Percentiles rank a stretch among this genome's conserved stretches.
These are phyloP conservation scores for Ballota nigra DNA, from an alignment of 257 asterid species.

Conservation along the genomic window DNA sequence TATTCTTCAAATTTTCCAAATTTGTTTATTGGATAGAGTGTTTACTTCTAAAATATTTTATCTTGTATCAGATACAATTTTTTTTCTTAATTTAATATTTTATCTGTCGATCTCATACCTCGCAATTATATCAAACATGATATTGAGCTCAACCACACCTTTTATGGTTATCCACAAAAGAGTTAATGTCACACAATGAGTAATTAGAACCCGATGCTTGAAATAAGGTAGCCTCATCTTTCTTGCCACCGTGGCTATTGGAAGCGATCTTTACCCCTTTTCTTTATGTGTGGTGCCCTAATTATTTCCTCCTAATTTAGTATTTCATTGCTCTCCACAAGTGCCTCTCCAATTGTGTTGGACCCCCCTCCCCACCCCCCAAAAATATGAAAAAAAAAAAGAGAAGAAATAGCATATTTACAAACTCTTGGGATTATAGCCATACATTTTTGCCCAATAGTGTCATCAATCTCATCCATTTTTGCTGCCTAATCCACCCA, in stretches of 20 bases:
- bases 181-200: not conserved
- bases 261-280: not conserved
- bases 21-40: too few relatives aligned
- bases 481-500: not conserved
- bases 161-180: not conserved
- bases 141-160: not conserved
- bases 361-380: too few relatives aligned
- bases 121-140: too few relatives aligned
- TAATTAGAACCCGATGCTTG: not conserved
- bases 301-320: not conserved
- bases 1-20: too few relatives aligned
- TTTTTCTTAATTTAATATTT: too few relatives aligned
- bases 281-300: not conserved
- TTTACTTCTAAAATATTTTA: too few relatives aligned
- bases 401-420: constrained; percentile 2
- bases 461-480: constrained; percentile 46
- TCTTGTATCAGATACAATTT: too few relatives aligned
- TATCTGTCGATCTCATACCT: too few relatives aligned
- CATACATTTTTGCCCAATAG: constrained; percentile 10
- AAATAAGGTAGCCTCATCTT: not conserved
- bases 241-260: not conserved
- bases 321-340: constrained; percentile 25
- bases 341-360: not conserved
- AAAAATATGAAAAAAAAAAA: not conserved
- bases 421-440: constrained; percentile 24